Percentiles rank a stretch among this genome's conserved stretches.
These are phyloP conservation scores for Yamadazyma laniorum DNA, from an alignment of 805 yeast species.

Conservation along the genomic window DNA sequence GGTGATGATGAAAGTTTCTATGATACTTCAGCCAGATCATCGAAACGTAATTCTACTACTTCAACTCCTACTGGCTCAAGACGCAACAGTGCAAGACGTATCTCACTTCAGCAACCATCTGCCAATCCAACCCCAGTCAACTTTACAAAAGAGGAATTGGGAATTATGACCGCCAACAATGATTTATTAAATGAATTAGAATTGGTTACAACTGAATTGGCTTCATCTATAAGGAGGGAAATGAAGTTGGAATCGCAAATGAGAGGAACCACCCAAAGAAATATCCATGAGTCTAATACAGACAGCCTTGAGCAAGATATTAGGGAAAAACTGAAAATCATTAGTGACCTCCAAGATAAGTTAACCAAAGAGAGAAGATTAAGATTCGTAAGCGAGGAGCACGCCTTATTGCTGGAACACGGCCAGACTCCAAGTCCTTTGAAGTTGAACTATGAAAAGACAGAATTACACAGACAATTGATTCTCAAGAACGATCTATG, in stretches of 20 bases:
- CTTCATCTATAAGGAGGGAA: conserved; percentile 69
- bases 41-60: conserved; percentile 13
- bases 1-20: conserved; percentile 9
- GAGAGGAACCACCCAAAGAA: conserved; percentile 19
- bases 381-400: conserved; percentile 70
- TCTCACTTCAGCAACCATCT: conserved; percentile 11
- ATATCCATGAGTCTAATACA: conserved; percentile 29
- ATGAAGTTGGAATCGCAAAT: conserved; percentile 53
- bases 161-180: conserved; percentile 58
- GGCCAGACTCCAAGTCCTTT: conserved; percentile 53
- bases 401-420: conserved; percentile 54
- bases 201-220: conserved; percentile 68
- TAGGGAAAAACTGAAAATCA: conserved; percentile 26
- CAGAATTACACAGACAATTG: conserved; percentile 48
- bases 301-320: conserved; percentile 47
- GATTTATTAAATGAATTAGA: conserved; percentile 62
- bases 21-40: conserved; percentile 13
- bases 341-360: conserved; percentile 54
- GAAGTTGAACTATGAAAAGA: conserved; percentile 55
- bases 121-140: conserved; percentile 16
- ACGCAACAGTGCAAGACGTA: conserved; percentile 6
- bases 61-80: conserved; percentile 9
- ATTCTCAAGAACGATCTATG: conserved; percentile 48
- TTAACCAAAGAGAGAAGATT: conserved; percentile 63
- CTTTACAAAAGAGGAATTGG: conserved; percentile 60